A percentile compares a stretch with the other conserved stretches of the same genome.
phyloP scores from a whole-genome alignment of 2,329 filamentous ascomycete species.

The Claviceps capensis region DNA sequence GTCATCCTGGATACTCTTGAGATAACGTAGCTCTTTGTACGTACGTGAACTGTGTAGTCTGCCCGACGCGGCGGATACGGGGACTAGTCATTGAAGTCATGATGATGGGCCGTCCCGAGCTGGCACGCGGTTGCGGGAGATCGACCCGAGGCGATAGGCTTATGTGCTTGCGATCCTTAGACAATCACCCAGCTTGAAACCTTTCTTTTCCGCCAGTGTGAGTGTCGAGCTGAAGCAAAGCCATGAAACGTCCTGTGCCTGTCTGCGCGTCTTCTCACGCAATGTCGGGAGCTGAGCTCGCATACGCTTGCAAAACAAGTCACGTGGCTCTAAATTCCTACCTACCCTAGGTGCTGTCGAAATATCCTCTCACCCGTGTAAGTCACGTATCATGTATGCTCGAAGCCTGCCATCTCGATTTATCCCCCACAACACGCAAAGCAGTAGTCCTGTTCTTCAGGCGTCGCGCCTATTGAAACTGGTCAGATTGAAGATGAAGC shows the following conservation, averaged over 20 bases:
- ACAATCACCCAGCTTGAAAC: background rate
- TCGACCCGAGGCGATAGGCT: background rate
- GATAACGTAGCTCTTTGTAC: conserved; percentile 5
- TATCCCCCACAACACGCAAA: background rate
- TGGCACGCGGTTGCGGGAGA: conserved; percentile 5
- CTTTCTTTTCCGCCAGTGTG: background rate
- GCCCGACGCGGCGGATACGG: conserved; percentile 31
- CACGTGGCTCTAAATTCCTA: background rate
- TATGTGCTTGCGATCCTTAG: background rate
- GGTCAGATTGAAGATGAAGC: background rate
- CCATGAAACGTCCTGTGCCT: background rate
- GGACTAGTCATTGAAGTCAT: conserved; percentile 23
- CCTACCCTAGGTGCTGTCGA: background rate
- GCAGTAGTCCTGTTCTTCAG: background rate
- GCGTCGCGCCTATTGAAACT: background rate
- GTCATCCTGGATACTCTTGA: background rate
- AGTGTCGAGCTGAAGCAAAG: background rate
- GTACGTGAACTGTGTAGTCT: conserved; percentile 36
- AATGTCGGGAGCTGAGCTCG: conserved; percentile 1
- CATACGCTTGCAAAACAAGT: background rate
- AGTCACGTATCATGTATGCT: background rate
- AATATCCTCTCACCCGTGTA: too few relatives aligned
- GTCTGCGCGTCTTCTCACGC: background rate
- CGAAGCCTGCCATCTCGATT: background rate
- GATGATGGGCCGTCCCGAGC: conserved; percentile 3